phyloP scores from a whole-genome alignment of 106 monocot genomes.

The Dendrobium nobile region DNA sequence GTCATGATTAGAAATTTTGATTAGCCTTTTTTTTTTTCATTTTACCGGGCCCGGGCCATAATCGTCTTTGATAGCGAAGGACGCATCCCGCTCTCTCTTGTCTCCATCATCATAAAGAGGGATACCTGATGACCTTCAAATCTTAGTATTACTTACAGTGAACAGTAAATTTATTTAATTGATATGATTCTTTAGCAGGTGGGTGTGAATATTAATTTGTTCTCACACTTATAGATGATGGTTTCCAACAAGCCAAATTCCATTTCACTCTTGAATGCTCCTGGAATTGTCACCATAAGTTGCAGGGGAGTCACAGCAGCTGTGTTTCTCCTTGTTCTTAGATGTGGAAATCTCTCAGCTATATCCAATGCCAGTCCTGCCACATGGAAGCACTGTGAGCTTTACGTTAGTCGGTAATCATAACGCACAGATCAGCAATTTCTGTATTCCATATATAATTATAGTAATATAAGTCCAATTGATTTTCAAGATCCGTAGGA shows the following conservation, averaged over 20 bases:
- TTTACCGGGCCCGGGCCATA: not conserved
- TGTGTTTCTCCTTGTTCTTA: slow-evolving; percentile 4
- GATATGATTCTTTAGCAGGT: not conserved
- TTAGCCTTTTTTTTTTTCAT: not conserved
- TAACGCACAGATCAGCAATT: no score
- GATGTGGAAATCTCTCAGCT: not conserved
- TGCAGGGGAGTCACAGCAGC: slow-evolving; percentile 29
- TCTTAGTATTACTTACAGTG: not conserved
- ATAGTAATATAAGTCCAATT: no score
- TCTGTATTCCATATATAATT: no score
- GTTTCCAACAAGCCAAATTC: slow-evolving; percentile 4
- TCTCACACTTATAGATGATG: slow-evolving; percentile 19
- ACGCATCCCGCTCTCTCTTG: not conserved
- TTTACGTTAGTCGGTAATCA: no score
- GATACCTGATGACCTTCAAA: not conserved
- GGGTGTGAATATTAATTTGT: not conserved
- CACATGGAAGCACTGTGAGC: no score
- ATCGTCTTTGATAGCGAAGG: not conserved
- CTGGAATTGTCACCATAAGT: slow-evolving; percentile 21
- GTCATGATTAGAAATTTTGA: no score
- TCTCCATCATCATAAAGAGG: not conserved
- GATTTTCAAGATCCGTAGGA: no score
- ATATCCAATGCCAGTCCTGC: slow-evolving; percentile 15
- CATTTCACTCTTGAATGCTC: slow-evolving; percentile 18
- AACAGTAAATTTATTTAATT: not conserved